phyloP scores from a whole-genome alignment of 2,329 filamentous ascomycete species.

The Amesomyces nigricolor region DNA sequence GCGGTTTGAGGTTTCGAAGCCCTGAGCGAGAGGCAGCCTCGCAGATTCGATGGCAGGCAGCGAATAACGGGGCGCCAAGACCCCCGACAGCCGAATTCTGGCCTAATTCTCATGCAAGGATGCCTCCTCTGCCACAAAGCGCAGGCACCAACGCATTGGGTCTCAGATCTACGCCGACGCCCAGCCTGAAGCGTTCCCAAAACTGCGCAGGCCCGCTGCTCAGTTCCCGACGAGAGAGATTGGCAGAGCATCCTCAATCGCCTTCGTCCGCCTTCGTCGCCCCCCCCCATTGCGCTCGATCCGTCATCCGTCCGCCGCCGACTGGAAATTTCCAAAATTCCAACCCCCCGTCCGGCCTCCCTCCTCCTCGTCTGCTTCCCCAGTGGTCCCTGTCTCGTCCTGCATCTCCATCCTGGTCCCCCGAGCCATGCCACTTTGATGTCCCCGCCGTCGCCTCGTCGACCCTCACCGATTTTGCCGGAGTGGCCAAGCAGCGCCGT shows the following conservation, averaged over 20 bases:
- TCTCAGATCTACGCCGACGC: slow-evolving; percentile 27
- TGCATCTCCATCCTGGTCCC: slow-evolving; percentile 14
- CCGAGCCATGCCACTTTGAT: slow-evolving; percentile 28
- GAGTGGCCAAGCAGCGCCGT: slow-evolving; percentile 24
- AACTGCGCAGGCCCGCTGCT: slow-evolving; percentile 26
- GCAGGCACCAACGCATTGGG: slow-evolving; percentile 18
- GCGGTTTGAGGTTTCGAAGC: no score
- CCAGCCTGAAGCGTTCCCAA: slow-evolving; percentile 20
- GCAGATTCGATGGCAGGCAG: not conserved
- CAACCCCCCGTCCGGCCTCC: slow-evolving; percentile 23
- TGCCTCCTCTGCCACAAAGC: slow-evolving; percentile 24
- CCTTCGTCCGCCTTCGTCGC: slow-evolving; percentile 25
- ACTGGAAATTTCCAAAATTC: slow-evolving; percentile 26
- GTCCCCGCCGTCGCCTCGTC: slow-evolving; percentile 25
- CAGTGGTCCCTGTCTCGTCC: slow-evolving; percentile 19
- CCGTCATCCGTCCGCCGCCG: slow-evolving; percentile 16
- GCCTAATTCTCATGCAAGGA: slow-evolving; percentile 23
- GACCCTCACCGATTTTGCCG: slow-evolving; percentile 26
- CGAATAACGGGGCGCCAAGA: slow-evolving; percentile 25
- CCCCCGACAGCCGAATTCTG: slow-evolving; percentile 15
- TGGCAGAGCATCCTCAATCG: slow-evolving; percentile 27
- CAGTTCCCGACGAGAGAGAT: slow-evolving; percentile 19
- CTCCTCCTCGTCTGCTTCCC: slow-evolving; percentile 19
- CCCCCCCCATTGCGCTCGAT: slow-evolving; percentile 26
- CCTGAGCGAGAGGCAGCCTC: no score